Evolutionary conservation across 2,329 filamentous ascomycete genomes (phyloP).

Genomic region (Blumeria graminis): DNA sequence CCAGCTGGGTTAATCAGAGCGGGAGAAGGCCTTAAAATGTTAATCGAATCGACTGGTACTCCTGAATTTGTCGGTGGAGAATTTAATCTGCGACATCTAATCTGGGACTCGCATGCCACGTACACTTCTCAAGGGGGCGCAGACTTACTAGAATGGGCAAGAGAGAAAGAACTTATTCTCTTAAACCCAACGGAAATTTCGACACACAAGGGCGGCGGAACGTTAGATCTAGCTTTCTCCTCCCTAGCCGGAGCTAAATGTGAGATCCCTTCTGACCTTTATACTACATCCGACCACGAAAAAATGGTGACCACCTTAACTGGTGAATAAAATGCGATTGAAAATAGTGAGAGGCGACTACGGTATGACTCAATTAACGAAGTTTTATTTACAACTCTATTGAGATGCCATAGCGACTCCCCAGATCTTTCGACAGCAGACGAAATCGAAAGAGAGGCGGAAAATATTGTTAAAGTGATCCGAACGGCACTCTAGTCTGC

Average conservation of each 20-base stretch:
- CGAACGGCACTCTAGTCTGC: neutral
- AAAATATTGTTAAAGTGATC: neutral
- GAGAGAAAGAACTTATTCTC: neutral
- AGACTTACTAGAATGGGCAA: neutral
- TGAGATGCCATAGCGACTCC: neutral
- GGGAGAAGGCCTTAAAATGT: neutral
- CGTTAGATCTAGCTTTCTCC: neutral
- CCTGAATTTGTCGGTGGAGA: neutral
- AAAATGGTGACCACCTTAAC: neutral
- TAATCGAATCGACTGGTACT: neutral
- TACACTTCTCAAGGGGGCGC: neutral
- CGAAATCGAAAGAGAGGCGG: neutral
- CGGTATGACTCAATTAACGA: neutral
- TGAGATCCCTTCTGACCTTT: neutral
- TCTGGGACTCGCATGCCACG: neutral
- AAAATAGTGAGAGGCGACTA: neutral
- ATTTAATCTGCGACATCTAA: neutral
- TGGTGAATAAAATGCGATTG: neutral
- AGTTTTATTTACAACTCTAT: neutral
- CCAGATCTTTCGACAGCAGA: neutral
- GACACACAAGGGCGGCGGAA: neutral
- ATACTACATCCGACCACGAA: neutral
- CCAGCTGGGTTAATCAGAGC: neutral
- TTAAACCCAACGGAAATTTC: neutral
- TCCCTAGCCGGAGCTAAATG: neutral